phyloP scores from a whole-genome alignment of 2,329 filamentous ascomycete species.

The Lasiodiplodia sp. region DNA sequence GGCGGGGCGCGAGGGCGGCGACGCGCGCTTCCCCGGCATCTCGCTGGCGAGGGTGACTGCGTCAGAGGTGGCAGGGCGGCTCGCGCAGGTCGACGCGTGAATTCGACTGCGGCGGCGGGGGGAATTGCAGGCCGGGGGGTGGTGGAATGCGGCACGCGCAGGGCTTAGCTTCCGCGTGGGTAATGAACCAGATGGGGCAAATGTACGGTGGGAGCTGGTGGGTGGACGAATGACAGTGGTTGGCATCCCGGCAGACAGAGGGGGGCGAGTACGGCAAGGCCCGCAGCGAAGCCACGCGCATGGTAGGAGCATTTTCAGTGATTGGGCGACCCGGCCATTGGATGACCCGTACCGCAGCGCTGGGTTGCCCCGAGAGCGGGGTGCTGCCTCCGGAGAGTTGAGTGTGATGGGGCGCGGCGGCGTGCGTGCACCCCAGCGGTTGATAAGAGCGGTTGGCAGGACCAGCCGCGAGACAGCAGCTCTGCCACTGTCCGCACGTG shows the following conservation, averaged over 20 bases:
- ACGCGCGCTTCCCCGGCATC: conserved; percentile 44
- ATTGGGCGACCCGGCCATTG: conserved; percentile 23
- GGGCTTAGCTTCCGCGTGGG: conserved; percentile 20
- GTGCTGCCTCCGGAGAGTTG: conserved; percentile 14
- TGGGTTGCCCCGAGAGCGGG: conserved; percentile 25
- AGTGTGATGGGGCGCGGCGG: conserved; percentile 19
- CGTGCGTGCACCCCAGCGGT: conserved; percentile 13
- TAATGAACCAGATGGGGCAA: conserved; percentile 8
- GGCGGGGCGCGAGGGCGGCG: conserved; percentile 33
- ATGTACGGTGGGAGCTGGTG: conserved; percentile 8
- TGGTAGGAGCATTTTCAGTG: conserved; percentile 22
- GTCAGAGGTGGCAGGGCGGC: background rate
- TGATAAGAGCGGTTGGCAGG: conserved; percentile 14
- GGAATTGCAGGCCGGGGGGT: background rate
- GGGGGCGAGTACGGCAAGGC: conserved; percentile 25
- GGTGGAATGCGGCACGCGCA: conserved; percentile 6
- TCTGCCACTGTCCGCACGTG: conserved; percentile 10
- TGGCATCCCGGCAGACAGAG: conserved; percentile 13
- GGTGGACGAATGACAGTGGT: conserved; percentile 9
- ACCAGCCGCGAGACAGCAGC: background rate
- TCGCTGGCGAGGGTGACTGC: conserved; percentile 26
- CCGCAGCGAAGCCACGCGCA: conserved; percentile 28
- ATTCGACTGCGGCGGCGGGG: background rate
- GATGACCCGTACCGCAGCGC: conserved; percentile 27
- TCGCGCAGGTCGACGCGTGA: conserved; percentile 1